Evolutionary conservation across 257 asterid genomes (phyloP).

Genomic region (Rauvolfia tetraphylla): DNA sequence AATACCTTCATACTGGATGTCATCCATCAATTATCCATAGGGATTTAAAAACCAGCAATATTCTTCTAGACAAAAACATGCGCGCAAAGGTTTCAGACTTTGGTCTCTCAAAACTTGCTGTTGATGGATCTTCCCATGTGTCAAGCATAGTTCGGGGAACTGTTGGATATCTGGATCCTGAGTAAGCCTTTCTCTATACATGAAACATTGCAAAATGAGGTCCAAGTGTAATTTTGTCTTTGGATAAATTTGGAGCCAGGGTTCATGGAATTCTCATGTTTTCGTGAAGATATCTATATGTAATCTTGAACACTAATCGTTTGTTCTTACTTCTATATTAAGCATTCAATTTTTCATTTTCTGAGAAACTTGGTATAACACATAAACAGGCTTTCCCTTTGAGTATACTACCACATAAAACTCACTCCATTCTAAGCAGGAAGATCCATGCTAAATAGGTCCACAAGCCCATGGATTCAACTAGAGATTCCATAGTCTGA

Average conservation of each 20-base stretch:
- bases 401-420: too few species aligned
- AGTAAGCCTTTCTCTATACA: slow-evolving; percentile 44
- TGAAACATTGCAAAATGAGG: neutral
- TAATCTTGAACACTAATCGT: neutral
- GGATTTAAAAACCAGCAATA: slow-evolving; percentile 93
- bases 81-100: slow-evolving; percentile 98
- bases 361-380: neutral
- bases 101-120: slow-evolving; percentile 95
- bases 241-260: neutral
- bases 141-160: slow-evolving; percentile 99
- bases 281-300: neutral
- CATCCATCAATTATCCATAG: slow-evolving; percentile 93
- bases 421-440: neutral
- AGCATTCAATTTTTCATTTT: neutral
- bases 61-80: slow-evolving; percentile 87
- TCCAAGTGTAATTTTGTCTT: neutral
- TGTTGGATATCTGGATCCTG: slow-evolving; percentile 98
- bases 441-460: neutral
- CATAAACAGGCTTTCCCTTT: too few species aligned
- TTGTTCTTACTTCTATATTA: neutral
- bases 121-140: slow-evolving; percentile 97
- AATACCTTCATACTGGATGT: slow-evolving; percentile 97
- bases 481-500: neutral
- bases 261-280: neutral
- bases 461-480: neutral